Evolutionary conservation across 2,329 filamentous ascomycete species (phyloP), one percentile per base, ranked within the genome.

Genomic region (Diaporthe vexans): DNA sequence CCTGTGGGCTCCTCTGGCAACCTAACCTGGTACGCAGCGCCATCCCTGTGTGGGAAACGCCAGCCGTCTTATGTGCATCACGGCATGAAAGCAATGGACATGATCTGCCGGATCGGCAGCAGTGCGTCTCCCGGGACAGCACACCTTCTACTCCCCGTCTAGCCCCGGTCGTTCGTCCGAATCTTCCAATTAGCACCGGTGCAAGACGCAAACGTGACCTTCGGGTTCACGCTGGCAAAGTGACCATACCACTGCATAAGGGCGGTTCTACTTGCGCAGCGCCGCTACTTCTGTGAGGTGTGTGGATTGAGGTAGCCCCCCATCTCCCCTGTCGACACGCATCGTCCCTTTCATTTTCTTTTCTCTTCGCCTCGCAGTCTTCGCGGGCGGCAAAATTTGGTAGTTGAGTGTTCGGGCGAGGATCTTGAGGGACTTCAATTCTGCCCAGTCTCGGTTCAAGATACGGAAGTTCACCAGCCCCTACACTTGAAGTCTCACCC

Each of bases 81-180:
- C 33, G 63, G 52, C 29, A 37, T 54, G 63, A 19, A 52, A 68
- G 26, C 26, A 54, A 51, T 54, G 63, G 63, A 24, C 48, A 68
- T 68, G 48, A 68, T 68, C 63, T 54, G 63, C 63, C 63, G 63
- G 63, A 67, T 52, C 63, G 40, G 63, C 63, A 51, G 29, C 63
- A 37, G 46, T 52, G 46, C 63, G 46, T 52, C 63, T 48, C 46
- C 63, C 63, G 63, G 63, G 46, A 21, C 48, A 68, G 48, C 15
- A 54, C 63, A 26, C 24, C 63, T 67, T 52, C 46, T 33, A 37
- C 29, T 67, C 51, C 46, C 15, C 48, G 24, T 40, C 63, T 67
- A 67, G 63, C 63, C 46, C 33, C 63, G 46, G 63, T 52, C n/a
- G 63, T 68, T 68, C 63, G 48, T 54, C 63, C 48, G 48, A 68